A percentile compares a stretch with the other conserved stretches of the same genome.
phyloP scores from a whole-genome alignment of 495 filamentous ascomycete species.

The Melanomma pulvis-pyrius region DNA sequence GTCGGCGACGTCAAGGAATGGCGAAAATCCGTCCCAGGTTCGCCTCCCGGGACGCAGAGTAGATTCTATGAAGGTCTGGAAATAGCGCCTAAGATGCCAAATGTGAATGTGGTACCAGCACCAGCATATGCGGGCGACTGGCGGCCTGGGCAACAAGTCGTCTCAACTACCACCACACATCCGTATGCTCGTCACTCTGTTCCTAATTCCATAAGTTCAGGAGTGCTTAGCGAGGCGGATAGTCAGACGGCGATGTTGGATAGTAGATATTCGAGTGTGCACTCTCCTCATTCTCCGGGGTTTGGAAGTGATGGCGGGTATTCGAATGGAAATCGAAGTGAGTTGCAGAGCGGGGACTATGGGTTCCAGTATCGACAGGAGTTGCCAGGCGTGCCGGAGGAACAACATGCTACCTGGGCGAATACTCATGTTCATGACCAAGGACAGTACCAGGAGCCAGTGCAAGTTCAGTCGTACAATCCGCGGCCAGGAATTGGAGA shows the following conservation, averaged over 20 bases:
- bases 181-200: background rate
- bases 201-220: background rate
- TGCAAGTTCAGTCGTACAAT: too few relatives aligned
- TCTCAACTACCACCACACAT: background rate
- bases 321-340: background rate
- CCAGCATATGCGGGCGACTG: background rate
- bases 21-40: background rate
- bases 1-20: background rate
- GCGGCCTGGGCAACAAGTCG: background rate
- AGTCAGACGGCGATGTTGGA: background rate
- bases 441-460: too few relatives aligned
- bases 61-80: conserved; percentile 9
- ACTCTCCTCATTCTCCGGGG: background rate
- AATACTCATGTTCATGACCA: too few relatives aligned
- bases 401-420: background rate
- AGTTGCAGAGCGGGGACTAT: conserved; percentile 9
- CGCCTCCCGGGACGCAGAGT: background rate
- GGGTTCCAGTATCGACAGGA: conserved; percentile 2
- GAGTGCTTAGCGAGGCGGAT: conserved; percentile 5
- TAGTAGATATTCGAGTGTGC: background rate
- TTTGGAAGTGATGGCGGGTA: background rate
- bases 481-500: background rate
- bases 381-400: conserved; percentile 9
- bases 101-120: background rate
- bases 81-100: conserved; percentile 4